phyloP scores from a whole-genome alignment of 2,329 filamentous ascomycete species.

The Aspergillus sp. region DNA sequence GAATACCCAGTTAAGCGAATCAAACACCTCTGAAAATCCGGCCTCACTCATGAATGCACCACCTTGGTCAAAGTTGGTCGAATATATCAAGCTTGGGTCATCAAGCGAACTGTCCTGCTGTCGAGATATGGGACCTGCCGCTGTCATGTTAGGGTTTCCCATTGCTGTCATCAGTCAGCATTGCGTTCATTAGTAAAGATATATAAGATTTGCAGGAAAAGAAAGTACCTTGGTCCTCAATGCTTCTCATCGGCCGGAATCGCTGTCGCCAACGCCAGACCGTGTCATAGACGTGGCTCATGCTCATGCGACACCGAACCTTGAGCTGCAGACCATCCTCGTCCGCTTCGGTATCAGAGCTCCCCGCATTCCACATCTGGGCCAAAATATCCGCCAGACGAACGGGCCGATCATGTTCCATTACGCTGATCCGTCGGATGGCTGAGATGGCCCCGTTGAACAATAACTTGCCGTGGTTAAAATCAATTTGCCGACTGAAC shows the following conservation, averaged over 20 bases:
- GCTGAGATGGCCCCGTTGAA: conserved; percentile 52
- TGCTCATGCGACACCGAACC: conserved; percentile 56
- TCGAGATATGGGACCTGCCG: conserved; percentile 18
- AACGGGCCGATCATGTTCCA: conserved; percentile 54
- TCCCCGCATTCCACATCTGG: conserved; percentile 53
- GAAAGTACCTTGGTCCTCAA: conserved; percentile 55
- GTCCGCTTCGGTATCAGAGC: conserved; percentile 19
- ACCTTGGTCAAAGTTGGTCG: conserved; percentile 29
- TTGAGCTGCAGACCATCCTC: conserved; percentile 48
- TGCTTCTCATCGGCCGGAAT: conserved; percentile 56
- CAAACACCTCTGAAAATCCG: conserved; percentile 66
- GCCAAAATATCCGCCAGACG: conserved; percentile 56
- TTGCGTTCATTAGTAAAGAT: background rate
- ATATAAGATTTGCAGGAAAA: background rate
- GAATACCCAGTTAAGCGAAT: conserved; percentile 86
- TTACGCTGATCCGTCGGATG: conserved; percentile 52
- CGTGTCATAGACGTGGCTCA: conserved; percentile 58
- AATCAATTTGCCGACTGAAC: conserved; percentile 49
- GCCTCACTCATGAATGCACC: conserved; percentile 30
- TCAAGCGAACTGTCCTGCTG: conserved; percentile 25
- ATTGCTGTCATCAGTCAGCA: conserved; percentile 11
- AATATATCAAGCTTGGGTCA: conserved; percentile 24
- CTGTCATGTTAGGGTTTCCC: conserved; percentile 31
- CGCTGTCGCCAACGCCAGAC: conserved; percentile 59
- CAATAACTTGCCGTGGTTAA: conserved; percentile 46